phyloP scores from a whole-genome alignment of 1,139 yeast species.

The Sugiyamaella neomexicana region DNA sequence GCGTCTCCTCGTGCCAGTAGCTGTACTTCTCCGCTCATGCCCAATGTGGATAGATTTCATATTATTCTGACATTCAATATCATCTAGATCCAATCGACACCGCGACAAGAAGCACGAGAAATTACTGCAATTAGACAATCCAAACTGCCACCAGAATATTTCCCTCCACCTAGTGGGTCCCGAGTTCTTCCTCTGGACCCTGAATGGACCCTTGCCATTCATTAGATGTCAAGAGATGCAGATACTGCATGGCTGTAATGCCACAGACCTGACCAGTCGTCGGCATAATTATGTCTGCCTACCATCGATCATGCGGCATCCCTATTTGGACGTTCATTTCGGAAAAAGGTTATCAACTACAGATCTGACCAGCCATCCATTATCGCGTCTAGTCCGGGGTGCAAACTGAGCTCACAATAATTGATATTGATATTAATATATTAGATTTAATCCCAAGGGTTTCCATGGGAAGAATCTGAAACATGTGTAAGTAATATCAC shows the following conservation, averaged over 20 bases:
- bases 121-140: not conserved
- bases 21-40: not conserved
- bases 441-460: too few relatives aligned
- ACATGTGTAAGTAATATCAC: too few relatives aligned
- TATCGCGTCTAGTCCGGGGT: not conserved
- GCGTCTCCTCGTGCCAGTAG: too few relatives aligned
- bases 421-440: too few relatives aligned
- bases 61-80: not conserved
- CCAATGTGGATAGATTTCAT: not conserved
- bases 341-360: not conserved
- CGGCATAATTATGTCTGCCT: not conserved
- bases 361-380: not conserved
- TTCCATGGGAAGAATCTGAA: too few relatives aligned
- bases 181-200: not conserved
- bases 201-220: not conserved
- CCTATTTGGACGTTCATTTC: not conserved
- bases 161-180: not conserved
- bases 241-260: not conserved
- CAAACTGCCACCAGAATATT: not conserved
- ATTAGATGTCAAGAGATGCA: not conserved
- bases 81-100: too few relatives aligned
- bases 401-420: not conserved
- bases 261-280: not conserved
- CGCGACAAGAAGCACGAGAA: not conserved
- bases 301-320: not conserved